These are phyloP conservation scores for Fraxinus velutina DNA, from an alignment of 305 asterid species.

Conservation along the genomic window DNA sequence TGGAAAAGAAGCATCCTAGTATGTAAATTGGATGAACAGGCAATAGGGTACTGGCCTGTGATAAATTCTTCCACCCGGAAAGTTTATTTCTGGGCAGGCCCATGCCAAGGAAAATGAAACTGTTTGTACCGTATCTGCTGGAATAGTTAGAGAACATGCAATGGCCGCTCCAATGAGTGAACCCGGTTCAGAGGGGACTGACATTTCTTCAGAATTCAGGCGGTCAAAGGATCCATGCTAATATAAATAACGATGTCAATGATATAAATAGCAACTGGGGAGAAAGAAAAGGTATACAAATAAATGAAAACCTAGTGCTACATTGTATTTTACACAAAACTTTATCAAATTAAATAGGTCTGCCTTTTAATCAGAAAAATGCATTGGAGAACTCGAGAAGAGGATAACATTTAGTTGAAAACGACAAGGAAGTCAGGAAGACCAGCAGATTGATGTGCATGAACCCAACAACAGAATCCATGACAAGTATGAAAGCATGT, in stretches of 20 bases:
- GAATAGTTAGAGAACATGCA: constrained; percentile 79
- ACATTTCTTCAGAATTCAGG: constrained; percentile 59
- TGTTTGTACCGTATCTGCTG: constrained; percentile 54
- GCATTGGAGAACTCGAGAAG: neutral
- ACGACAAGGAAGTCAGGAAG: neutral
- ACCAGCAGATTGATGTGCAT: constrained; percentile 9
- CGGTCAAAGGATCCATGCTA: constrained; percentile 88
- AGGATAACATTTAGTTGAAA: neutral
- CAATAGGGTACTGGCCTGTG: constrained; percentile 53
- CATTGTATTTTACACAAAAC: neutral
- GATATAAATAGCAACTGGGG: constrained; percentile 8
- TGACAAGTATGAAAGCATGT: constrained; percentile 4
- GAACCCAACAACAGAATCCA: constrained; percentile 13
- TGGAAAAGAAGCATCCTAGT: constrained; percentile 25
- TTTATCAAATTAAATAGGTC: neutral
- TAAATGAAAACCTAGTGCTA: neutral
- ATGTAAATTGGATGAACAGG: constrained; percentile 11
- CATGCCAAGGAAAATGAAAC: constrained; percentile 82
- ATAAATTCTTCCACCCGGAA: constrained; percentile 77
- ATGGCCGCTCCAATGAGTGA: constrained; percentile 80
- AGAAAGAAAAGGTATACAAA: constrained; percentile 1
- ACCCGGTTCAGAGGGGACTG: constrained; percentile 76
- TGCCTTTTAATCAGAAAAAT: neutral
- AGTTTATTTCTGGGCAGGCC: constrained; percentile 86
- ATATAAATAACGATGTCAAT: neutral